A percentile compares a stretch with the other conserved stretches of the same genome.
These are phyloP conservation scores for Macadamia tetraphylla DNA, from an alignment of 164 flowering plant species.

Conservation along the genomic window DNA sequence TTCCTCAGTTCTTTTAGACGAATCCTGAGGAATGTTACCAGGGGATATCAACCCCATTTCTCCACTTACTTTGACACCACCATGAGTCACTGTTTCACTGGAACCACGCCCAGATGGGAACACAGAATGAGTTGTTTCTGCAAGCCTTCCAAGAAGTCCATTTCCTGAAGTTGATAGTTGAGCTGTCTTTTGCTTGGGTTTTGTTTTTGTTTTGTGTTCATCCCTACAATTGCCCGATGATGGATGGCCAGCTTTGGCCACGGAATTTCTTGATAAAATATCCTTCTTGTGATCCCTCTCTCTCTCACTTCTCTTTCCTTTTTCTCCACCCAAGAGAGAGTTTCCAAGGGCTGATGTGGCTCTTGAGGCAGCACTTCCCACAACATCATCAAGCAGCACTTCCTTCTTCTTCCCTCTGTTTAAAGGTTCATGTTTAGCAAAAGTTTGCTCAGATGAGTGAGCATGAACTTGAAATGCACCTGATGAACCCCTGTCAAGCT, in stretches of 20 bases:
- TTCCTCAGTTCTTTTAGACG: constrained; percentile 32
- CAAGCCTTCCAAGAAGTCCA: constrained; percentile 29
- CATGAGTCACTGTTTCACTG: constrained; percentile 17
- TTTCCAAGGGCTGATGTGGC: constrained; percentile 35
- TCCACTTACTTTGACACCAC: constrained; percentile 20
- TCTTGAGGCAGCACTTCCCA: constrained; percentile 35
- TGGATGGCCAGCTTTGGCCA: constrained; percentile 44
- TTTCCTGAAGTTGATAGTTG: constrained; percentile 49
- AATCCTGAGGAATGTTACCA: constrained; percentile 17
- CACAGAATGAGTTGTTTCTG: constrained; percentile 25
- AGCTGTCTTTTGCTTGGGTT: constrained; percentile 70
- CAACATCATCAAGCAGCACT: constrained; percentile 67
- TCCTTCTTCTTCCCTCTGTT: constrained; percentile 70
- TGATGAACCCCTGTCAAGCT: constrained; percentile 23
- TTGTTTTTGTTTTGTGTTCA: constrained; percentile 63
- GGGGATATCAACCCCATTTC: constrained; percentile 19
- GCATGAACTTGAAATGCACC: constrained; percentile 22
- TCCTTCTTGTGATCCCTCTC: constrained; percentile 46
- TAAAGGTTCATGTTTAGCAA: constrained; percentile 45
- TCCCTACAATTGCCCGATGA: constrained; percentile 35
- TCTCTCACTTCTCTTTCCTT: constrained; percentile 77
- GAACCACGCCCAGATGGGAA: constrained; percentile 20
- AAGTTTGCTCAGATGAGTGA: constrained; percentile 33
- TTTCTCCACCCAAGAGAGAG: constrained; percentile 43
- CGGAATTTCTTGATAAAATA: constrained; percentile 26